Evolutionary conservation across 2,329 filamentous ascomycete species (phyloP).

Genomic region (Sclerotinia minor): DNA sequence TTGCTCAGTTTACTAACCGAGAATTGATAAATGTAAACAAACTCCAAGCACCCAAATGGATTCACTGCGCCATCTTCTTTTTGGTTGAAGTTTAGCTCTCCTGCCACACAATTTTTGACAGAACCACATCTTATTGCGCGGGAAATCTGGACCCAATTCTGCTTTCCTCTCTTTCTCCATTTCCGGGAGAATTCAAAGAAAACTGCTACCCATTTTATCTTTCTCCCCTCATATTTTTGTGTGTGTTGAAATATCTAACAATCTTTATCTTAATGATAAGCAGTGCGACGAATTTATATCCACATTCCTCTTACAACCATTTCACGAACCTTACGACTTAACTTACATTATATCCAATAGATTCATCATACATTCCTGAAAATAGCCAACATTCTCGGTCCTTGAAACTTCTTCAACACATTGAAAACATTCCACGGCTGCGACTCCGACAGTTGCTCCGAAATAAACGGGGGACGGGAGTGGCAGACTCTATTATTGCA

Average conservation of each 20-base stretch:
- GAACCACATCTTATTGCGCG: constrained; percentile 10
- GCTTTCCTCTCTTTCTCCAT: constrained; percentile 3
- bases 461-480: constrained; percentile 40
- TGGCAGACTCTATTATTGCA: constrained; percentile 32
- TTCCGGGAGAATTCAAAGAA: constrained; percentile 12
- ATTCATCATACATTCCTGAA: constrained; percentile 6
- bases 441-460: constrained; percentile 41
- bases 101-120: constrained; percentile 23
- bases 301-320: constrained; percentile 18
- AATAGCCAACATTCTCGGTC: constrained; percentile 30
- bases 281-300: constrained; percentile 22
- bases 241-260: constrained; percentile 21
- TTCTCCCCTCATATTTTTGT: neutral
- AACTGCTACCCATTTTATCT: constrained; percentile 19
- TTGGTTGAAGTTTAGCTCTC: constrained; percentile 20
- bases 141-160: constrained; percentile 21
- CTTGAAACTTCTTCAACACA: constrained; percentile 27
- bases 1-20: constrained; percentile 14
- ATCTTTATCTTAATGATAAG: constrained; percentile 23
- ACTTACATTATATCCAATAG: neutral
- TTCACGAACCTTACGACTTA: constrained; percentile 12
- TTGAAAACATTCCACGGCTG: constrained; percentile 39
- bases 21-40: constrained; percentile 20
- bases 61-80: constrained; percentile 25
- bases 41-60: constrained; percentile 7